Evolutionary conservation across 2,329 filamentous ascomycete species (phyloP).

Genomic region (Magnaporthiopsis incrustans): DNA sequence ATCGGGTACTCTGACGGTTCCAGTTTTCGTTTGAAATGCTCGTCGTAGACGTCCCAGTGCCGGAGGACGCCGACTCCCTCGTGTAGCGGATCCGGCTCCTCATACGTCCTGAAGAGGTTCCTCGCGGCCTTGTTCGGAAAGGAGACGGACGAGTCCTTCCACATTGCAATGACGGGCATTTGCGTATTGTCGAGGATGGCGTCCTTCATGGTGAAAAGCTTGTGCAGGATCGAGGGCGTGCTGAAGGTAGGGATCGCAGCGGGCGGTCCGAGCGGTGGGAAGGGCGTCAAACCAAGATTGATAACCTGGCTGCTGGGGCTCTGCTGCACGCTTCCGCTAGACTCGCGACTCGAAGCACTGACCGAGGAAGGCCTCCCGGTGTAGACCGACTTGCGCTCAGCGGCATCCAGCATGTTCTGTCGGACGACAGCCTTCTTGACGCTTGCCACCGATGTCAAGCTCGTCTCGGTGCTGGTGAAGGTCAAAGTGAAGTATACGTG

Average conservation of each 20-base stretch:
- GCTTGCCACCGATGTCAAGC: slow-evolving; percentile 21
- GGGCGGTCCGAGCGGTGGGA: slow-evolving; percentile 61
- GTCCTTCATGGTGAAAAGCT: slow-evolving; percentile 68
- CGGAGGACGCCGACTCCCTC: slow-evolving; percentile 49
- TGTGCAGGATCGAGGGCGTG: slow-evolving; percentile 60
- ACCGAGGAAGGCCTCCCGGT: slow-evolving; percentile 32
- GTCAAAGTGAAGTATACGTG: slow-evolving; percentile 66
- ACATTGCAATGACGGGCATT: slow-evolving; percentile 70
- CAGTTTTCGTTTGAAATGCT: slow-evolving; percentile 55
- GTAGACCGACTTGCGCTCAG: slow-evolving; percentile 35
- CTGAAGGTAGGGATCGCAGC: slow-evolving; percentile 37
- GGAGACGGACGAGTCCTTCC: slow-evolving; percentile 68
- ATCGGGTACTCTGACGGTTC: slow-evolving; percentile 58
- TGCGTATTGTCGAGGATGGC: slow-evolving; percentile 67
- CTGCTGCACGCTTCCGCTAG: slow-evolving; percentile 13
- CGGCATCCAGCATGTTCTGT: slow-evolving; percentile 34
- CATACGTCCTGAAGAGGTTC: slow-evolving; percentile 37
- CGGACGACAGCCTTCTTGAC: slow-evolving; percentile 30
- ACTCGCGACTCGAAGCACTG: slow-evolving; percentile 33
- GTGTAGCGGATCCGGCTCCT: slow-evolving; percentile 29
- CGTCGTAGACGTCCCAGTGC: slow-evolving; percentile 54
- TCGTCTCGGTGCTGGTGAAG: slow-evolving; percentile 55
- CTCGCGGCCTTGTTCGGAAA: slow-evolving; percentile 63
- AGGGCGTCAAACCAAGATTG: slow-evolving; percentile 48
- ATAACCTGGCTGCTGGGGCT: slow-evolving; percentile 42